A percentile compares a stretch with the other conserved stretches of the same genome.
phyloP scores from a whole-genome alignment of 1,284 basidiomycete species.

The Trichosporon sp. region DNA sequence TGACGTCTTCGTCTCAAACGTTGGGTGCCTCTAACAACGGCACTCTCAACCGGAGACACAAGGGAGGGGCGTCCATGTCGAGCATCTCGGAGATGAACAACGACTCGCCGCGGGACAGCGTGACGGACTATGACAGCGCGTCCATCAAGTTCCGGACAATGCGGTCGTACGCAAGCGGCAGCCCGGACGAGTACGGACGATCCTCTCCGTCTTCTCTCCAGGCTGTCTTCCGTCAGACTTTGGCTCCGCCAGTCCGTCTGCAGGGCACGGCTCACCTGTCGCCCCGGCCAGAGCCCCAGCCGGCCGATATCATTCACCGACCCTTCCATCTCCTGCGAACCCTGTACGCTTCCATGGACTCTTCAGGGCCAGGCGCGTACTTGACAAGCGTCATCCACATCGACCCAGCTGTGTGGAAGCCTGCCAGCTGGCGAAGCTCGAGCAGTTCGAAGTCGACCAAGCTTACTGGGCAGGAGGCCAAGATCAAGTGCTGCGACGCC shows the following conservation, averaged over 20 bases:
- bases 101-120: conserved; percentile 5
- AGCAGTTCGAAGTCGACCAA: conserved; percentile 54
- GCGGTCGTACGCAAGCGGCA: conserved; percentile 8
- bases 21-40: background rate
- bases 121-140: conserved; percentile 5
- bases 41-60: conserved; percentile 1
- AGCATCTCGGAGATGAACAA: conserved; percentile 16
- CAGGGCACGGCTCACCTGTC: conserved; percentile 26
- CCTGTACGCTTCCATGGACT: conserved; percentile 68
- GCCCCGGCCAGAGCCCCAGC: conserved; percentile 46
- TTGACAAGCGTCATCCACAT: conserved; percentile 81
- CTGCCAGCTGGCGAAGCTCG: conserved; percentile 15
- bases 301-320: conserved; percentile 66
- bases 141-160: conserved; percentile 6
- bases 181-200: background rate
- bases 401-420: conserved; percentile 74
- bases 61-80: conserved; percentile 12
- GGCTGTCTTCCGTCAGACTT: conserved; percentile 9
- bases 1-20: background rate
- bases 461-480: conserved; percentile 32
- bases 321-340: conserved; percentile 87
- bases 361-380: conserved; percentile 74
- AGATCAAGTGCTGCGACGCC: conserved; percentile 29
- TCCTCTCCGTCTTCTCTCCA: conserved; percentile 5
- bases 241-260: conserved; percentile 14